Evolutionary conservation across 2,329 filamentous ascomycete genomes (phyloP), one percentile per base, ranked within the genome.

Genomic region (Aspergillus flavus): DNA sequence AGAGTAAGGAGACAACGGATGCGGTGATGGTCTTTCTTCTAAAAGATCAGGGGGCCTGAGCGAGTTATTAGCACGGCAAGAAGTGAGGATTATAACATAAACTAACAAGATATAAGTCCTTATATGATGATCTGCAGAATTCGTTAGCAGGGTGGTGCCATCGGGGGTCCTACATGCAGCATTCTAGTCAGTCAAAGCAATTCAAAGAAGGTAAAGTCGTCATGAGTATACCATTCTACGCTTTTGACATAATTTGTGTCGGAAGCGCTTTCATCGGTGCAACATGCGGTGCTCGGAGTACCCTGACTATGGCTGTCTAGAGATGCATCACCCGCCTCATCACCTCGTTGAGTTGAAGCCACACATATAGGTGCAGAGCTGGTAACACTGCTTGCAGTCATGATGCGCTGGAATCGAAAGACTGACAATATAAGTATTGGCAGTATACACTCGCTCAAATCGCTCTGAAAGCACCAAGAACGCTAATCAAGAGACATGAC

Each of bases 81-180:
- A 32, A 28, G 12, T 6, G 10, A 53, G 16, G 16, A 52, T 11
- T 5, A 12, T 10, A 50, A 16, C 6, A 30, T 30, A 19, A 36
- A 72, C 78, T 72, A 75, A 86, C 76, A 88, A 70, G 7, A 87
- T 79, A 69, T 84, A 87, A 0, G 82, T 83, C 68, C 83, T 79
- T n/a, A 86, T 78, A 61, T 77, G 72, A 58, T 85, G 78, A 66
- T 85, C 81, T 23, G 79, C 81, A 62, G 80, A 84, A 46, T 82
- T 82, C 2, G 86, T 85, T 62, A 89, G 71, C 28, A 89, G 71
- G 26, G 81, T 83, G 1, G 84, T 87, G 7, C 87, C 87, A 71
- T 89, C 87, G 19, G 84, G 77, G 9, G 82, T 79, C 81, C 82
- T 82, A 60, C 53, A 60, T 55, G 45, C 11, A 10, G 36, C 32